phyloP scores from a whole-genome alignment of 192 early-diverging fungal genomes.

The Coemansia sp. region DNA sequence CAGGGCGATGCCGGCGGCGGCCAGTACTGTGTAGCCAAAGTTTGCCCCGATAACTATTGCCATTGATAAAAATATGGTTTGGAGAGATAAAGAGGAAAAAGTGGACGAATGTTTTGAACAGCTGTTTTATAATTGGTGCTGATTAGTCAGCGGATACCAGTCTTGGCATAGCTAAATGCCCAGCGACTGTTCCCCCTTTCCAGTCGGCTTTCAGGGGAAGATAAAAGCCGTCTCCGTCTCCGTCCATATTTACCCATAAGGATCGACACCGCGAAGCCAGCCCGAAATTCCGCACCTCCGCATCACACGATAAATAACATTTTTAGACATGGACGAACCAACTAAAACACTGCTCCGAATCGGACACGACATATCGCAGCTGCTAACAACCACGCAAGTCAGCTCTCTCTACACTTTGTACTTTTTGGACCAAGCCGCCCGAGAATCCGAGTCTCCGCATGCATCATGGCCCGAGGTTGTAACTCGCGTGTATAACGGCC shows the following conservation, averaged over 20 bases:
- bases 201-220: neutral
- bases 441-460: neutral
- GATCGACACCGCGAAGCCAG: neutral
- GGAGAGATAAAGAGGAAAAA: slow-evolving; percentile 3
- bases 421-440: slow-evolving; percentile 10
- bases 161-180: neutral
- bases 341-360: slow-evolving; percentile 12
- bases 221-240: neutral
- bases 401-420: slow-evolving; percentile 20
- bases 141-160: neutral
- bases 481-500: slow-evolving; percentile 12
- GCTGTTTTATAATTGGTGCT: no score
- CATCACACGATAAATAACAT: neutral
- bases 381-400: slow-evolving; percentile 5
- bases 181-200: neutral
- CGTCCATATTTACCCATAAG: neutral
- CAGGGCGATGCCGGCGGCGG: slow-evolving; percentile 35
- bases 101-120: neutral
- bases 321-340: neutral
- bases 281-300: neutral
- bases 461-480: slow-evolving; percentile 14
- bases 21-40: slow-evolving; percentile 52
- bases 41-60: slow-evolving; percentile 49
- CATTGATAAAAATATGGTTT: slow-evolving; percentile 17
- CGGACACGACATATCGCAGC: slow-evolving; percentile 21